Evolutionary conservation across 2,329 filamentous ascomycete species (phyloP).

Genomic region (Hymenoscyphus scutula): DNA sequence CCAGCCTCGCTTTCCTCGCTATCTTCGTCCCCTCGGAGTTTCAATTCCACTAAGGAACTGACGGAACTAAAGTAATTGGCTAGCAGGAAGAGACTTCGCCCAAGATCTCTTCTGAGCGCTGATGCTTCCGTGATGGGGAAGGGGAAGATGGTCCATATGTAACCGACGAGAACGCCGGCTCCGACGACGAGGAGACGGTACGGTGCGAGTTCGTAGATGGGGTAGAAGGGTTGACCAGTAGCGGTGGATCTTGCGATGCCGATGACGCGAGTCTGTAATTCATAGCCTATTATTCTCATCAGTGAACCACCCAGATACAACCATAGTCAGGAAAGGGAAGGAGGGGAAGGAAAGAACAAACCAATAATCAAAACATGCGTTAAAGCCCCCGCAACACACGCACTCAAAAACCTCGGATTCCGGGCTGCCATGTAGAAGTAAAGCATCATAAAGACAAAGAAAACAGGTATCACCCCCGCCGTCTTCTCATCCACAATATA

Average conservation of each 20-base stretch:
- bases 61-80: conserved; percentile 64
- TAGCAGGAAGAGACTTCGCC: conserved; percentile 64
- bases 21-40: conserved; percentile 7
- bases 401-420: conserved; percentile 58
- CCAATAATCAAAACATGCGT: conserved; percentile 46
- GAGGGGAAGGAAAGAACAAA: conserved; percentile 1
- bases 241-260: conserved; percentile 51
- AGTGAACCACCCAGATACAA: not conserved
- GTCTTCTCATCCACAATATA: conserved; percentile 64
- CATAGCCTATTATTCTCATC: conserved; percentile 57
- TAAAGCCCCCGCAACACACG: conserved; percentile 57
- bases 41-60: conserved; percentile 60
- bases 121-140: conserved; percentile 69
- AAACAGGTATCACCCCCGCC: conserved; percentile 61
- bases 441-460: conserved; percentile 63
- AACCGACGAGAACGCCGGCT: conserved; percentile 63
- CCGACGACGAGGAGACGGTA: conserved; percentile 66
- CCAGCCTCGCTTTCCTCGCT: conserved; percentile 43
- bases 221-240: conserved; percentile 64
- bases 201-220: conserved; percentile 64
- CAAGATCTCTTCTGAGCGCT: conserved; percentile 63
- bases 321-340: not conserved
- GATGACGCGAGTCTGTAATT: conserved; percentile 65
- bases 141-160: conserved; percentile 74
- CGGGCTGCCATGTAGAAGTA: conserved; percentile 66